A percentile compares a stretch with the other conserved stretches of the same genome.
Evolutionary conservation across 805 yeast species (phyloP).

Genomic region (Zygotorulaspora sp.): DNA sequence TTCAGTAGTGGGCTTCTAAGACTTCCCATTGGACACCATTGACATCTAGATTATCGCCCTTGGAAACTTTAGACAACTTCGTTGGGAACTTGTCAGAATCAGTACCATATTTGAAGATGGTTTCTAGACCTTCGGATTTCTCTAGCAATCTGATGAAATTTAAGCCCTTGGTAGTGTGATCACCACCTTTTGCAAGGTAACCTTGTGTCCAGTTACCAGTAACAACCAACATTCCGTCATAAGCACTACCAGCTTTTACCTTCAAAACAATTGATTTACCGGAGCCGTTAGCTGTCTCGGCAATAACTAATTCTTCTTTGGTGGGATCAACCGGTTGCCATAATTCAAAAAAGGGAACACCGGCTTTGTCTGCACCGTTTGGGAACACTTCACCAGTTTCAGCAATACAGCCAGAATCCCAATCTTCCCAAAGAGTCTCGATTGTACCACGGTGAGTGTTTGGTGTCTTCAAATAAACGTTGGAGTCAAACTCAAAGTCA

Average conservation of each 20-base stretch:
- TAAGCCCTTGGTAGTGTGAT: constrained; percentile 20
- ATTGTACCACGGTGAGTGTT: constrained; percentile 30
- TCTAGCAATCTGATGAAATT: constrained; percentile 30
- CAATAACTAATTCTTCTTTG: constrained; percentile 20
- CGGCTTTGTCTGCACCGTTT: constrained; percentile 26
- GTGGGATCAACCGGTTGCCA: constrained; percentile 37
- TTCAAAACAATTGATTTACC: constrained; percentile 28
- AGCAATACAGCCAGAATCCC: constrained; percentile 34
- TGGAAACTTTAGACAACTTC: constrained; percentile 19
- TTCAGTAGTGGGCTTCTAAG: constrained; percentile 23
- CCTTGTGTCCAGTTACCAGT: constrained; percentile 37
- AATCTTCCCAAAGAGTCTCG: constrained; percentile 31
- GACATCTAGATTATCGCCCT: constrained; percentile 23
- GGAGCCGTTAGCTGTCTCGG: constrained; percentile 10
- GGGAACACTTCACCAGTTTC: constrained; percentile 35
- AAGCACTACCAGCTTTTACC: constrained; percentile 22
- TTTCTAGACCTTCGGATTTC: constrained; percentile 12
- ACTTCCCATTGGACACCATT: constrained; percentile 31
- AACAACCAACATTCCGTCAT: constrained; percentile 29
- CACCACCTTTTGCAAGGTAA: constrained; percentile 25
- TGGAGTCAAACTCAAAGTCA: constrained; percentile 31
- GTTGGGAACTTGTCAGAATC: constrained; percentile 29
- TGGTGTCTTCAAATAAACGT: constrained; percentile 26
- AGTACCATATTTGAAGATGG: constrained; percentile 24
- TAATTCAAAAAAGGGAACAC: constrained; percentile 31